A percentile compares a stretch with the other conserved stretches of the same genome.
Conservation (phyloP, 257 asterid genomes). For the Avicennia marina region DNA sequence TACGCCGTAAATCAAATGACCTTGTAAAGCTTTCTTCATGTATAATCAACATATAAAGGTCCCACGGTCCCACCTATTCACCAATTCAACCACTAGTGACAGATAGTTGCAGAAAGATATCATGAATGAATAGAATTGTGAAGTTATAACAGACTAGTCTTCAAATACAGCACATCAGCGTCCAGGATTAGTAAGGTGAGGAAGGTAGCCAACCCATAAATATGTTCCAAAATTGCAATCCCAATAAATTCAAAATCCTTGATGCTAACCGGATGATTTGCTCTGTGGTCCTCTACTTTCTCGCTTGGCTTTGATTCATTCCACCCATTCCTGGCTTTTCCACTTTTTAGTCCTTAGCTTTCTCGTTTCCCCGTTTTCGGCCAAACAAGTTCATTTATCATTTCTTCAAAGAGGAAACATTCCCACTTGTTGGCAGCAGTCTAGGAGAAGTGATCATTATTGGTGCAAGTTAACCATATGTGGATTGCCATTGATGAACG, state of each 20-base stretch:
- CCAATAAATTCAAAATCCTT: not conserved
- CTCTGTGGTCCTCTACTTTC: not conserved
- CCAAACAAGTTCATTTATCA: not conserved
- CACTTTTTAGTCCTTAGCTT: too few species aligned
- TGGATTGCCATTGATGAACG: not conserved
- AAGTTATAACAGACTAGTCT: slow-evolving; percentile 7
- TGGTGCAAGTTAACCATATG: not conserved
- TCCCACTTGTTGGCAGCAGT: too few species aligned
- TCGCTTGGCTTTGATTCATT: not conserved
- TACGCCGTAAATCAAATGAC: not conserved
- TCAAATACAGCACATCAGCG: not conserved
- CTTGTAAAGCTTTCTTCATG: not conserved
- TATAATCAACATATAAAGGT: too few species aligned
- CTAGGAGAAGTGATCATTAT: not conserved
- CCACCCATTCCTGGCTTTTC: not conserved
- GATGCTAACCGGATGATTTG: not conserved
- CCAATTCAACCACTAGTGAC: too few species aligned
- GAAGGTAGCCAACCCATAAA: slow-evolving; percentile 7
- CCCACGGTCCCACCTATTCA: not conserved
- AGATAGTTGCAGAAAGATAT: not conserved
- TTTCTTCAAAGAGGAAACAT: not conserved
- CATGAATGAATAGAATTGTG: slow-evolving; percentile 6
- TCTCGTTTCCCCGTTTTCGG: not conserved
- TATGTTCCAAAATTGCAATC: not conserved
- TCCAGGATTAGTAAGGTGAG: not conserved